These are phyloP conservation scores for Elongisporangium anandrum DNA, from an alignment of 352 stramenopile species.

Conservation along the genomic window DNA sequence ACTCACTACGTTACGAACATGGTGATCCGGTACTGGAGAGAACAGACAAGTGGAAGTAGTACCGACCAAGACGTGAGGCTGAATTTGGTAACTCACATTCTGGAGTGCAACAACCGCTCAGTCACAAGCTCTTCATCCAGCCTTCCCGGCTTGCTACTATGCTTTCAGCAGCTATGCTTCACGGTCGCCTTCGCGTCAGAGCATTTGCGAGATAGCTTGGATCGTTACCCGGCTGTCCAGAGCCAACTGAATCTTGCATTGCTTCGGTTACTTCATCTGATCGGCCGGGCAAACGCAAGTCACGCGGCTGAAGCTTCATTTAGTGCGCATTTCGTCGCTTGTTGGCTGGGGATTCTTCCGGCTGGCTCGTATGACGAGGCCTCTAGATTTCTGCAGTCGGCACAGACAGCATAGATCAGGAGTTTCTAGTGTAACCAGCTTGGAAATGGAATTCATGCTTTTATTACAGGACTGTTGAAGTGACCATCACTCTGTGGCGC, in stretches of 20 bases:
- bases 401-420: not conserved
- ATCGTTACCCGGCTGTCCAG: not conserved
- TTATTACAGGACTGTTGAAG: constrained; percentile 16
- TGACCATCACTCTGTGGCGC: constrained; percentile 33
- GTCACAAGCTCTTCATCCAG: not conserved
- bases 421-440: not conserved
- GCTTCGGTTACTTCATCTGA: not conserved
- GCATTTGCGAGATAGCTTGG: not conserved
- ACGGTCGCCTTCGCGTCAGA: not conserved
- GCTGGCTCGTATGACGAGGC: not conserved
- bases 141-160: not conserved
- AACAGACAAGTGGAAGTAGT: not conserved
- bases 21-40: not conserved
- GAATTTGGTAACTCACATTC: not conserved
- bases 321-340: not conserved
- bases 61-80: not conserved
- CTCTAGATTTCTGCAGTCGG: not conserved
- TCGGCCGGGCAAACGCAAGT: not conserved
- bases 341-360: not conserved
- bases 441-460: not conserved
- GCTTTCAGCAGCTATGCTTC: not conserved
- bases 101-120: not conserved
- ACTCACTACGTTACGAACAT: not conserved
- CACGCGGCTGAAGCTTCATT: not conserved
- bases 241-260: not conserved